Percentiles rank a stretch among this genome's conserved stretches.
phyloP scores from a whole-genome alignment of 2,329 filamentous ascomycete genomes.

The Verticillium nonalfalfae region DNA sequence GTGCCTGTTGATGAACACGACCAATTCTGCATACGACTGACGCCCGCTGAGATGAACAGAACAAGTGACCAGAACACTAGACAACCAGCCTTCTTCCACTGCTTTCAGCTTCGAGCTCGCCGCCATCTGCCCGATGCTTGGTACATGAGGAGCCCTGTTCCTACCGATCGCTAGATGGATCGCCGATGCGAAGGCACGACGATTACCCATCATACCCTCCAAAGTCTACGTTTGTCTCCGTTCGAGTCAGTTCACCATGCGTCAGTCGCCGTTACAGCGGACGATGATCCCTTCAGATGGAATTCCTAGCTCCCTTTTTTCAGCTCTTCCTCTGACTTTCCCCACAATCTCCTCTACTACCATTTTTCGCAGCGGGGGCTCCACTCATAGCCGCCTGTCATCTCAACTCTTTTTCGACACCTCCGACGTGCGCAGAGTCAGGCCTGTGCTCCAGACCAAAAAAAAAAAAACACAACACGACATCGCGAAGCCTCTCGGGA shows the following conservation, averaged over 20 bases:
- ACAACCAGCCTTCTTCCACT: neutral
- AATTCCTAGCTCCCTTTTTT: neutral
- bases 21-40: constrained; percentile 4
- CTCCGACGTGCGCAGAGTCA: neutral
- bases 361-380: constrained; percentile 1
- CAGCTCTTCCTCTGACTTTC: neutral
- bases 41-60: neutral
- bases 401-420: constrained; percentile 10
- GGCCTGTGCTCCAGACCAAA: too few species aligned
- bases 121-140: neutral
- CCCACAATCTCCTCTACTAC: neutral
- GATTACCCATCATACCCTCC: neutral
- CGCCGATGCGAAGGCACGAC: neutral
- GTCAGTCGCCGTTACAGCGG: neutral
- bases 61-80: neutral
- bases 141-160: neutral
- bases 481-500: neutral
- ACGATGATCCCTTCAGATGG: neutral
- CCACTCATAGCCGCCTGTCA: neutral
- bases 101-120: neutral
- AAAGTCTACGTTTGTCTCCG: neutral
- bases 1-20: constrained; percentile 2
- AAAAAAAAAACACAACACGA: neutral
- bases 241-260: neutral
- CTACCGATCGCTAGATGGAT: neutral